Conservation (phyloP, 257 asterid species). For the Gardenia jasminoides region DNA sequence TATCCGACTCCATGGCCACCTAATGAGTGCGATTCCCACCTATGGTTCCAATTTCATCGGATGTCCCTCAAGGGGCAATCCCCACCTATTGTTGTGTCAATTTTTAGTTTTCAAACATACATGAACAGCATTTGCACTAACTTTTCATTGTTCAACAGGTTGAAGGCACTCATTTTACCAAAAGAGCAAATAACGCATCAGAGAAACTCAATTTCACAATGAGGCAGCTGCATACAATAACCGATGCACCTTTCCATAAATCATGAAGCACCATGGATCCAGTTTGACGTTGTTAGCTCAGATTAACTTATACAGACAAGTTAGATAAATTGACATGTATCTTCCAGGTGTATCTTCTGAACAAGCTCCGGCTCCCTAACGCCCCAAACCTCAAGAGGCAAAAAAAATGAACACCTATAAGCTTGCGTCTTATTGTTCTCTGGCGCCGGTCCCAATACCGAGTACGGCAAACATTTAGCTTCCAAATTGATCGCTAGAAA, state of each 20-base stretch:
- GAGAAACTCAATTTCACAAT: neutral
- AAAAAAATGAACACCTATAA: neutral
- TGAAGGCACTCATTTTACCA: neutral
- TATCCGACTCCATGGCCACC: too few relatives aligned
- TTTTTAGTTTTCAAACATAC: neutral
- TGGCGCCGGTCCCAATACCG: slow-evolving; percentile 2
- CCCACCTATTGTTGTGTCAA: neutral
- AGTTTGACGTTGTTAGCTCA: neutral
- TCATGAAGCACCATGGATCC: slow-evolving; percentile 1
- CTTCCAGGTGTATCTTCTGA: slow-evolving; percentile 4
- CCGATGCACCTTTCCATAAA: neutral
- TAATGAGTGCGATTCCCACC: too few relatives aligned
- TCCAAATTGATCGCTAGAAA: slow-evolving; percentile 1
- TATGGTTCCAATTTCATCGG: too few relatives aligned
- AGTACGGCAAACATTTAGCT: neutral
- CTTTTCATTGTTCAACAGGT: neutral
- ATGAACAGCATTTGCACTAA: neutral
- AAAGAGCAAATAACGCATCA: neutral
- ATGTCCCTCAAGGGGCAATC: too few relatives aligned
- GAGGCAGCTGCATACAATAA: neutral
- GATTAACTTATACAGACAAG: neutral
- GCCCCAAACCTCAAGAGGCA: neutral
- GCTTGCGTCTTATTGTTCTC: slow-evolving; percentile 9
- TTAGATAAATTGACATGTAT: neutral
- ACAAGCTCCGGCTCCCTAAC: neutral